Evolutionary conservation across 768 basidiomycete species (phyloP).

Genomic region (Lactifluus hygrophoroides): DNA sequence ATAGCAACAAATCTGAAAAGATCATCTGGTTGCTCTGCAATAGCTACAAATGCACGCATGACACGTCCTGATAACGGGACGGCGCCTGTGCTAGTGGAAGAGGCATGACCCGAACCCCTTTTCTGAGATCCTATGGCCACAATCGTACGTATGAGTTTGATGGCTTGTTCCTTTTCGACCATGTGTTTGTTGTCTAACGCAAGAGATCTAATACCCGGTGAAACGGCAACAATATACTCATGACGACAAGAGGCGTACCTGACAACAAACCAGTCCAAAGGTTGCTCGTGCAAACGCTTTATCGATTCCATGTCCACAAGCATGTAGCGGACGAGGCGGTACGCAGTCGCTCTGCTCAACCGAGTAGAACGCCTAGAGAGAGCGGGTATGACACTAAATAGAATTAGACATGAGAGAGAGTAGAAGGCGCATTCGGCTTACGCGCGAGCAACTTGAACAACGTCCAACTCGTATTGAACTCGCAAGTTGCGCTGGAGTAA

Average conservation of each 20-base stretch:
- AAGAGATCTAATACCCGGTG: slow-evolving; percentile 49
- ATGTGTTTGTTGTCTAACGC: slow-evolving; percentile 76
- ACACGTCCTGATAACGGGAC: slow-evolving; percentile 67
- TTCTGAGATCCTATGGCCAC: slow-evolving; percentile 66
- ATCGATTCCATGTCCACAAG: slow-evolving; percentile 70
- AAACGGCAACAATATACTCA: background rate
- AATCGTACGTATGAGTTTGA: slow-evolving; percentile 80
- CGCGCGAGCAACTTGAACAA: slow-evolving; percentile 67
- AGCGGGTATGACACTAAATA: slow-evolving; percentile 62
- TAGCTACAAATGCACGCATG: slow-evolving; percentile 83
- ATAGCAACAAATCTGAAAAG: slow-evolving; percentile 75
- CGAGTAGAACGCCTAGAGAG: slow-evolving; percentile 69
- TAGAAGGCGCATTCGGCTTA: slow-evolving; percentile 35
- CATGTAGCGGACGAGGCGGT: slow-evolving; percentile 72
- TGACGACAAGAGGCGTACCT: slow-evolving; percentile 42
- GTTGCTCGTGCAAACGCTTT: slow-evolving; percentile 48
- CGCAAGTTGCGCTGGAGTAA: slow-evolving; percentile 63
- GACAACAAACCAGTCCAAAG: slow-evolving; percentile 85
- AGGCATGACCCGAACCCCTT: slow-evolving; percentile 36
- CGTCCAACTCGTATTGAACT: slow-evolving; percentile 66
- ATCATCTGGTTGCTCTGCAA: slow-evolving; percentile 90
- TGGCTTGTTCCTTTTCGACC: slow-evolving; percentile 85
- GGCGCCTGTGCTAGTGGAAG: slow-evolving; percentile 34
- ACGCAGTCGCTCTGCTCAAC: slow-evolving; percentile 71
- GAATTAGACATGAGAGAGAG: background rate